Evolutionary conservation across 768 basidiomycete genomes (phyloP).

Genomic region (Kockovaella imperatae): DNA sequence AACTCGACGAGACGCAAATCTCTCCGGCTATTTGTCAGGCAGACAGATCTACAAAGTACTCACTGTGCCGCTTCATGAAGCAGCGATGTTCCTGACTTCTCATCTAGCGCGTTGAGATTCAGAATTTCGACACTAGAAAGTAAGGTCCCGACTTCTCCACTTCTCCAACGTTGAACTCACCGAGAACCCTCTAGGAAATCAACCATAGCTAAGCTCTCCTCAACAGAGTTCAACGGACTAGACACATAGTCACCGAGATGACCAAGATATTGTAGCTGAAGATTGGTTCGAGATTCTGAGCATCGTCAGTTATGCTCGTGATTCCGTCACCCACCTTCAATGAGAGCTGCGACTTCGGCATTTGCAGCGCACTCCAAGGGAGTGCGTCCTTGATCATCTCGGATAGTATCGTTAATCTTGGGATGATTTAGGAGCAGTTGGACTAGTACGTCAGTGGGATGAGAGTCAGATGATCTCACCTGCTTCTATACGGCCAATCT

Average conservation of each 20-base stretch:
- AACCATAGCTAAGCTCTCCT: conserved; percentile 24
- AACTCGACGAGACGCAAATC: conserved; percentile 75
- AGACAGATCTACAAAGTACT: background rate
- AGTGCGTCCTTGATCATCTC: conserved; percentile 61
- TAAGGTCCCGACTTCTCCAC: conserved; percentile 45
- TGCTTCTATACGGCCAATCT: conserved; percentile 28
- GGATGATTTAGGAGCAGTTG: conserved; percentile 70
- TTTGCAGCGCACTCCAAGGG: conserved; percentile 65
- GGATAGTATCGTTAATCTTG: conserved; percentile 65
- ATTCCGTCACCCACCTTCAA: conserved; percentile 48
- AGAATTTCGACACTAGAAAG: conserved; percentile 62
- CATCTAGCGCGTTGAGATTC: conserved; percentile 73
- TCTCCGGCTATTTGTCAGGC: conserved; percentile 51
- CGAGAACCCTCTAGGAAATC: conserved; percentile 30
- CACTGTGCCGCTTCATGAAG: conserved; percentile 71
- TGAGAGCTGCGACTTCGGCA: conserved; percentile 58
- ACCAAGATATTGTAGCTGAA: conserved; percentile 55
- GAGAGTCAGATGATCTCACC: conserved; percentile 18
- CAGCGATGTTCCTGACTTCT: conserved; percentile 64
- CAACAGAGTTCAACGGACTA: conserved; percentile 48
- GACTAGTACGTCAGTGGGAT: conserved; percentile 55
- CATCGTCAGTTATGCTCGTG: conserved; percentile 33
- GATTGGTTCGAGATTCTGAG: conserved; percentile 62
- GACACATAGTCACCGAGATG: conserved; percentile 63
- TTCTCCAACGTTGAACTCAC: conserved; percentile 13